A percentile compares a stretch with the other conserved stretches of the same genome.
phyloP scores from a whole-genome alignment of 164 flowering plant genomes.

The Vitis rotundifolia region DNA sequence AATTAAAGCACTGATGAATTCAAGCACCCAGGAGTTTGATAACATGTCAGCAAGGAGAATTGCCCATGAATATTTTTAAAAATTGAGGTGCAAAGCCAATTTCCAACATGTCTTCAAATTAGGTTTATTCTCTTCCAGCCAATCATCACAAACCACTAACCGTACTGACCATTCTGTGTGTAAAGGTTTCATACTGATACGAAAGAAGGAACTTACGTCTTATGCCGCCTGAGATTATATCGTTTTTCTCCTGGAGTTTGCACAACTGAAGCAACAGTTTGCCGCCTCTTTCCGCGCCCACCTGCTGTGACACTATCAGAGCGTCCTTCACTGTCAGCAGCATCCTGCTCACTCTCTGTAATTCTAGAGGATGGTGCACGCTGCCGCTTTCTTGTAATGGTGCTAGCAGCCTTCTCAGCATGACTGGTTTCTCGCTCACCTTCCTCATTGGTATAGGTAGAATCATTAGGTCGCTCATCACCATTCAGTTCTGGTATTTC shows the following conservation, averaged over 20 bases:
- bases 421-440: conserved; percentile 34
- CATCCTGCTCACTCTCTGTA: conserved; percentile 58
- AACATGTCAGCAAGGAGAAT: neutral
- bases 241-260: conserved; percentile 62
- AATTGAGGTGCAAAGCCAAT: neutral
- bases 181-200: neutral
- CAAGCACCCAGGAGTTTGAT: neutral
- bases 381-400: conserved; percentile 46
- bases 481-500: conserved; percentile 23
- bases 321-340: conserved; percentile 55
- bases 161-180: neutral
- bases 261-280: conserved; percentile 37
- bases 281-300: conserved; percentile 69
- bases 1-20: neutral
- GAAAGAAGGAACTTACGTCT: conserved; percentile 46
- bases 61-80: neutral
- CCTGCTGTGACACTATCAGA: conserved; percentile 65
- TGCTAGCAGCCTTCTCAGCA: conserved; percentile 22
- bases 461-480: conserved; percentile 27
- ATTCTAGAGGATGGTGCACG: conserved; percentile 37
- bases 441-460: conserved; percentile 32
- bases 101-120: neutral
- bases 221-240: conserved; percentile 78
- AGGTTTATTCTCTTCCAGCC: neutral
- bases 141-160: neutral